phyloP scores from a whole-genome alignment of 2,329 filamentous ascomycete genomes.

The Aspergillus pseudoterreus region DNA sequence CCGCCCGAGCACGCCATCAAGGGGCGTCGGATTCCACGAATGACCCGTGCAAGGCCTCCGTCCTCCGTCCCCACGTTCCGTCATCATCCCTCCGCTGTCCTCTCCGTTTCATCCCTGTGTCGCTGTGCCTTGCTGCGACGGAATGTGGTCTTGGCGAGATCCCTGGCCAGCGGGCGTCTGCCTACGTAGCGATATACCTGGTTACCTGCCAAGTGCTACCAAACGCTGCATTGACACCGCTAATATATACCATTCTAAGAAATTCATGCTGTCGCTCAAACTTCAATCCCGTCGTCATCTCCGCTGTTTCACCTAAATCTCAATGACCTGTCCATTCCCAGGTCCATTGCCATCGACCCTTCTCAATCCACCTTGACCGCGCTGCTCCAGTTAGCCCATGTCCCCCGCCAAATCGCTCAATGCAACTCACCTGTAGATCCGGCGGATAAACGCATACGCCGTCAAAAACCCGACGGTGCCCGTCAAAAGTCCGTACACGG shows the following conservation, averaged over 20 bases:
- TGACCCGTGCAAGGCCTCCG: background rate
- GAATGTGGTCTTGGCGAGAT: too few relatives aligned
- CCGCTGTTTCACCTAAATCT: too few relatives aligned
- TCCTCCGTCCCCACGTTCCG: background rate
- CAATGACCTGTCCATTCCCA: too few relatives aligned
- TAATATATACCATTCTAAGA: too few relatives aligned
- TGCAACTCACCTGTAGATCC: slow-evolving; percentile 71
- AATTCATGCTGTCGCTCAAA: too few relatives aligned
- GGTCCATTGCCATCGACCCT: background rate
- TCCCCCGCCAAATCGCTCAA: slow-evolving; percentile 2
- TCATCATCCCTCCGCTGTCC: background rate
- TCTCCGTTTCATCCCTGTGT: too few relatives aligned
- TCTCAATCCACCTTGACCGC: slow-evolving; percentile 34
- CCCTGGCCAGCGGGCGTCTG: too few relatives aligned
- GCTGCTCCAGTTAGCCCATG: slow-evolving; percentile 14
- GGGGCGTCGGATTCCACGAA: background rate
- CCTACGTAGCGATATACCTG: too few relatives aligned
- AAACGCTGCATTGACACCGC: too few relatives aligned
- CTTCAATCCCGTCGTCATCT: too few relatives aligned
- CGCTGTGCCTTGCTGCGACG: too few relatives aligned
- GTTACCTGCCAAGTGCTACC: too few relatives aligned
- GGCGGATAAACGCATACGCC: slow-evolving; percentile 76
- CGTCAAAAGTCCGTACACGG: slow-evolving; percentile 74
- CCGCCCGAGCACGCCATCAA: slow-evolving; percentile 16
- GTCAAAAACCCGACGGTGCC: slow-evolving; percentile 83